Evolutionary conservation across 2,329 filamentous ascomycete species (phyloP), one percentile per base, ranked within the genome.

Genomic region (Beauveria medogensis): DNA sequence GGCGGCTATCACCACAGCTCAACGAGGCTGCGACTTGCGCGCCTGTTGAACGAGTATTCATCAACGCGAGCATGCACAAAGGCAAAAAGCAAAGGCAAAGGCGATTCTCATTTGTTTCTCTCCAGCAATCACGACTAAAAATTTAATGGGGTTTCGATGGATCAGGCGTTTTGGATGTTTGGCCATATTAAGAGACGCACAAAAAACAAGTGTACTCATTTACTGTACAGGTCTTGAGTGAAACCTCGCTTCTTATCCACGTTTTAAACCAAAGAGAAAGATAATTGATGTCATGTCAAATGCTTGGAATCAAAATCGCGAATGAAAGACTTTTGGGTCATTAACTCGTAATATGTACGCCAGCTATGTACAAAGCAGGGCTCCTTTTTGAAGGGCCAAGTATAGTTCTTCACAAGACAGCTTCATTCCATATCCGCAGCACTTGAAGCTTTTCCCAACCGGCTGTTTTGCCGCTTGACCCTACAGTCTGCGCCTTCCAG

Each of bases 401-500:
- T 26, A 10, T 9, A n/a, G 26, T 34, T 2, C 5, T 10, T 52
- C 22, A 51, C 37, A 44, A 10, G 16, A n/a, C 48, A 10, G 37
- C 40, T 16, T 78, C 78, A 68, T 85, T 83, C 89, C 91, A 96
- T 71, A 96, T 89, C 71, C 92, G 84, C 67, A 97, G 78, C 68
- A 99, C 89, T 70, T 92, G 88, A 73, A 99, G 78, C 76, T 89
- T 95, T 78, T 99, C 94, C 92, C 93, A 96, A 0, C 94, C 94
- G 34, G 89, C 93, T 73, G 89, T 85, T 78, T 88, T 91, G 54
- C 93, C 93, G 73, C 91, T 97, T 59, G 81, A 82, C 7, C 90
- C 88, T 5, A 96, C 92, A 20, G 84, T 90, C 71, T 92, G 86
- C 10, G 84, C 90, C 63, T 73, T 80, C 94, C 93, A 97, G 26